Percentiles rank a stretch among this genome's conserved stretches.
Evolutionary conservation across 805 yeast species (phyloP).

Genomic region (Lipomyces yamanashiensis): DNA sequence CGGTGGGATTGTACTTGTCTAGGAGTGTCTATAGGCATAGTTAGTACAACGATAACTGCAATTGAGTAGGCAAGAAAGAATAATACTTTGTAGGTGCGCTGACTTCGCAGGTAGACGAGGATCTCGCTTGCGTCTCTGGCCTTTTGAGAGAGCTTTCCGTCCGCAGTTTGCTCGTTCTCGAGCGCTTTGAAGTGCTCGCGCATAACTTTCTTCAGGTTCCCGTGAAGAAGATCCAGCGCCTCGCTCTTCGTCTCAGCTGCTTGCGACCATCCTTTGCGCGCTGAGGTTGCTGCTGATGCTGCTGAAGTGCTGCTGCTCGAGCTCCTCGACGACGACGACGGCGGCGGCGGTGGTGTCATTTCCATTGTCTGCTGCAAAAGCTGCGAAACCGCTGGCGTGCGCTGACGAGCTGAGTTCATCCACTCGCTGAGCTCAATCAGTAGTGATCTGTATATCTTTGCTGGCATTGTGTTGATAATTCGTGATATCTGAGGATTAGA

Average conservation of each 20-base stretch:
- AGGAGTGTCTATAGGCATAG: slow-evolving; percentile 50
- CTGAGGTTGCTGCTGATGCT: not conserved
- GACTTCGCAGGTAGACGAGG: slow-evolving; percentile 66
- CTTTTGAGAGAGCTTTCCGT: slow-evolving; percentile 3
- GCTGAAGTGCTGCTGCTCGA: not conserved
- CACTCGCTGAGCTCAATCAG: slow-evolving; percentile 30
- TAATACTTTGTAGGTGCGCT: slow-evolving; percentile 71
- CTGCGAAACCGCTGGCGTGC: slow-evolving; percentile 13
- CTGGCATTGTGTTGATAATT: slow-evolving; percentile 15
- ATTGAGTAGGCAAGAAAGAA: not conserved
- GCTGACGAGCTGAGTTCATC: slow-evolving; percentile 22
- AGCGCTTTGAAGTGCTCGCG: slow-evolving; percentile 13
- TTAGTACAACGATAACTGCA: not conserved
- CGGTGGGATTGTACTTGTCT: slow-evolving; percentile 86
- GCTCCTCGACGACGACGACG: not conserved
- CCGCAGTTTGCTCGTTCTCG: slow-evolving; percentile 4
- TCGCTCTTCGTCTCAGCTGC: slow-evolving; percentile 9
- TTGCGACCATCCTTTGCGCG: slow-evolving; percentile 15
- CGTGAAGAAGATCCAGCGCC: slow-evolving; percentile 19
- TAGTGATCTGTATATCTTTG: slow-evolving; percentile 19
- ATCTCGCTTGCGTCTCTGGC: slow-evolving; percentile 55
- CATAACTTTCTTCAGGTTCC: slow-evolving; percentile 5
- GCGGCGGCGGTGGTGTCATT: slow-evolving; percentile 34
- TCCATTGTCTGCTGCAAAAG: slow-evolving; percentile 30
- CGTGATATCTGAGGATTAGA: not conserved